A percentile compares a stretch with the other conserved stretches of the same genome.
phyloP scores from a whole-genome alignment of 73 alveolate species.

The Durusdinium trenchii region DNA sequence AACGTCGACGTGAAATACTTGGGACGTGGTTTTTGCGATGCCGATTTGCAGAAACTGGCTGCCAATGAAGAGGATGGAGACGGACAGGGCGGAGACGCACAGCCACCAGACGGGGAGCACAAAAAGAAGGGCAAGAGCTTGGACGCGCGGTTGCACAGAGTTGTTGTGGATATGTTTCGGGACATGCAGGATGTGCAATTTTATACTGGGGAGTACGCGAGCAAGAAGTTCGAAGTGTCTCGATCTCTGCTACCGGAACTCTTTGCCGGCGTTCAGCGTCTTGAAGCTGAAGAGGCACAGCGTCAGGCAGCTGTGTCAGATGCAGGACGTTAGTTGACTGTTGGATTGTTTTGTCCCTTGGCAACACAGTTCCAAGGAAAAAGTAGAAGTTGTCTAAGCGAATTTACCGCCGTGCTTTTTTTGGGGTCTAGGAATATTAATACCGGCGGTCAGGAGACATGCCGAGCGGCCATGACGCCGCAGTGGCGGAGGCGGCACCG shows the following conservation, averaged over 20 bases:
- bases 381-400: too few species aligned
- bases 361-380: too few species aligned
- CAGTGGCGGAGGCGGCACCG: too few species aligned
- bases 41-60: background rate
- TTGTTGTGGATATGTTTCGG: background rate
- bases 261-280: background rate
- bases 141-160: background rate
- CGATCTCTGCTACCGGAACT: slow-evolving; percentile 26
- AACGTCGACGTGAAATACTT: slow-evolving; percentile 18
- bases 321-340: too few species aligned
- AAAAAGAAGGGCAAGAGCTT: too few species aligned
- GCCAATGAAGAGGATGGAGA: background rate
- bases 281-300: background rate
- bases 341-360: too few species aligned
- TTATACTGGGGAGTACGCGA: slow-evolving; percentile 42
- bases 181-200: slow-evolving; percentile 7
- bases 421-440: too few species aligned
- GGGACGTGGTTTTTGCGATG: background rate
- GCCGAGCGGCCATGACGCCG: too few species aligned
- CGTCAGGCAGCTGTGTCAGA: background rate
- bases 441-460: too few species aligned
- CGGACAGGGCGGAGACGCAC: background rate
- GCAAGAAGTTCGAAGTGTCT: slow-evolving; percentile 9
- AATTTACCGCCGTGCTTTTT: too few species aligned
- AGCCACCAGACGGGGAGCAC: too few species aligned